Base-by-base conservation (phyloP, 2,329 filamentous ascomycete species). In the Hypoxylon sp. region DNA sequence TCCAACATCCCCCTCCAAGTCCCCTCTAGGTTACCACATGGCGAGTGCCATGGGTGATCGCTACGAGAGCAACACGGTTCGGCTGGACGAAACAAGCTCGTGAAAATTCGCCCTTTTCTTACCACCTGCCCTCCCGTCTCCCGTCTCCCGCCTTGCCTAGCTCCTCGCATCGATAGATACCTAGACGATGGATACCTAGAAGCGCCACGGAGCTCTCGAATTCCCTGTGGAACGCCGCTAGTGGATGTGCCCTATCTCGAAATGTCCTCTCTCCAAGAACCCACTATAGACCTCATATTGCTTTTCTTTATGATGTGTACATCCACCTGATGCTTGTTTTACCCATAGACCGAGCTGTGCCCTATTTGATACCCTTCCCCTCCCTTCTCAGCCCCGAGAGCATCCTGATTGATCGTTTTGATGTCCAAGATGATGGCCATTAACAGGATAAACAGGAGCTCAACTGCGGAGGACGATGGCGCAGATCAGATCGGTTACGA, bases 401-500 rank as follows among this genome's bases (percentile, higher is more conserved):
- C 59, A 24, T 47, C 48, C 48, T 61, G 46, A 43, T 22, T 54
- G 26, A 28, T 63, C 43, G 19, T 59, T 50, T 52, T 34, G 50
- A 44, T 19, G 32, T 64, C 39, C 53, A 77, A 78, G 26, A 74
- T 75, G 68, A 65, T 68, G 47, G 78, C 77, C 75, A 78, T 85
- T 86, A 82, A 87, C 83, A 77, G 80, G 73, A 76, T 77, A 71
- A 79, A 75, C 78, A 87, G 85, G 80, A 81, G 84, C 76, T 78
- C 78, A 73, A 78, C 83, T 63, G 79, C 84, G 73, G 89, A 91
- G 70, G 91, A 94, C 75, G 90, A 93, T 77, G 85, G 83, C 73
- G 83, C 84, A 76, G 91, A 94, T 78, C 89, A 92, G 72, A 90
- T 93, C 77, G 92, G 92, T 76, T 91, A 91, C 78, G 91, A 92